A percentile compares a stretch with the other conserved stretches of the same genome.
Conservation (phyloP, 202 grass and related monocot genomes). For the Brachypodium distachyon region DNA sequence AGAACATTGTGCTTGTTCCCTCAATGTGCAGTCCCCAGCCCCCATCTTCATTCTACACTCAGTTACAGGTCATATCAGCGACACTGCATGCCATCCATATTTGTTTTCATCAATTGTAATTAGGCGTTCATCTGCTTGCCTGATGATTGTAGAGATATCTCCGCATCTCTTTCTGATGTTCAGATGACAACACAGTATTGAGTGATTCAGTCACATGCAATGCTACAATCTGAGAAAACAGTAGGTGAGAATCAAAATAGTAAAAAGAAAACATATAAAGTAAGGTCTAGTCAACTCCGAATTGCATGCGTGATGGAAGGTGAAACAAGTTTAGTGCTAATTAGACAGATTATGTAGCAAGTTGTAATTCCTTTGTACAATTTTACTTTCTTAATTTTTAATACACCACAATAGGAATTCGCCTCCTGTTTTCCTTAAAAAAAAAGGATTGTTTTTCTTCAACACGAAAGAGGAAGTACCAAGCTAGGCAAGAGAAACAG, state of each 20-base stretch:
- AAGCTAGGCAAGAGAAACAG: conserved; percentile 92
- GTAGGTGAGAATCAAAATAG: neutral
- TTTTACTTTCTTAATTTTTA: too few species aligned
- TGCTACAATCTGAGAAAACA: conserved; percentile 51
- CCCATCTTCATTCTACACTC: conserved; percentile 69
- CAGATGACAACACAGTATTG: conserved; percentile 52
- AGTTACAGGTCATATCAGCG: neutral
- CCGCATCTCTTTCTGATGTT: conserved; percentile 76
- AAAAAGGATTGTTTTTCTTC: neutral
- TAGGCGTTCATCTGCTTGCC: conserved; percentile 16
- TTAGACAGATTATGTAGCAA: too few species aligned
- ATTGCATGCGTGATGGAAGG: neutral
- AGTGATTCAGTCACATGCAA: conserved; percentile 59
- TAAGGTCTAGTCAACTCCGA: neutral
- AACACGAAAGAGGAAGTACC: conserved; percentile 28
- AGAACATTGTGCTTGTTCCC: conserved; percentile 91
- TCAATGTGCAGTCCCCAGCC: conserved; percentile 96
- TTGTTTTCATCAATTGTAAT: neutral
- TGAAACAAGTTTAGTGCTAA: too few species aligned
- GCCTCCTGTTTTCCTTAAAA: too few species aligned
- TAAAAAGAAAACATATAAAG: neutral
- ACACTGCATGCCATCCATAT: too few species aligned
- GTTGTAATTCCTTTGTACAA: too few species aligned
- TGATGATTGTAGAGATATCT: conserved; percentile 95
- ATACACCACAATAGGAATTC: too few species aligned